Evolutionary conservation across 805 yeast genomes (phyloP).

Genomic region (Cyberlindnera mycetangii): DNA sequence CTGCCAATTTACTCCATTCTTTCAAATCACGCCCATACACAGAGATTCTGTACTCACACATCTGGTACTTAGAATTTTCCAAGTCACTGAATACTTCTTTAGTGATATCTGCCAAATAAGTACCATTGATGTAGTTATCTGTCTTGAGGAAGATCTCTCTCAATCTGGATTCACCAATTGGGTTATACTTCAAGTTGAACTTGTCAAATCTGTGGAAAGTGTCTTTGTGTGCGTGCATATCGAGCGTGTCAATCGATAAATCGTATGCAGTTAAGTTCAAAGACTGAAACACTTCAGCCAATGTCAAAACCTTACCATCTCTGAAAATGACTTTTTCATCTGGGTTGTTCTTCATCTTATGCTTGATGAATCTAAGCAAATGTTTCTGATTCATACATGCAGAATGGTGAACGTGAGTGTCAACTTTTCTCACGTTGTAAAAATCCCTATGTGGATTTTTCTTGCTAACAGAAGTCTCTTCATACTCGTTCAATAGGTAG

Average conservation of each 20-base stretch:
- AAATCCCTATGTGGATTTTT: conserved; percentile 96
- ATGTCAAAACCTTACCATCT: conserved; percentile 84
- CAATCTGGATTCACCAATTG: conserved; percentile 95
- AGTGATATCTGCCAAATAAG: conserved; percentile 89
- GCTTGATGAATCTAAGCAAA: conserved; percentile 87
- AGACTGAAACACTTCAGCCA: conserved; percentile 88
- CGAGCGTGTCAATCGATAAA: conserved; percentile 91
- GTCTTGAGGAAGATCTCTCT: conserved; percentile 96
- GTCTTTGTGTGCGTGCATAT: conserved; percentile 99
- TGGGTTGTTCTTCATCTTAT: conserved; percentile 83
- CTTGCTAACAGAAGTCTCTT: conserved; percentile 87
- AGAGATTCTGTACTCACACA: conserved; percentile 95
- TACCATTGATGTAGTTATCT: conserved; percentile 86
- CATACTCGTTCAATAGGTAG: conserved; percentile 82
- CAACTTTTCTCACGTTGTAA: conserved; percentile 94
- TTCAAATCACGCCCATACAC: conserved; percentile 84
- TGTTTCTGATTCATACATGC: conserved; percentile 99
- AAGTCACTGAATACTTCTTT: conserved; percentile 91
- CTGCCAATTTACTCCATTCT: conserved; percentile 95
- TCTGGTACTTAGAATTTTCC: conserved; percentile 93
- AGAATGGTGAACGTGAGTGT: conserved; percentile 97
- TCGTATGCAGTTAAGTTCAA: conserved; percentile 91
- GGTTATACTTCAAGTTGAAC: conserved; percentile 94
- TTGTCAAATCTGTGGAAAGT: conserved; percentile 97
- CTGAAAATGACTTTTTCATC: conserved; percentile 90